Evolutionary conservation across 2,329 filamentous ascomycete species (phyloP).

Genomic region (Chrysoporthe austroafricana): DNA sequence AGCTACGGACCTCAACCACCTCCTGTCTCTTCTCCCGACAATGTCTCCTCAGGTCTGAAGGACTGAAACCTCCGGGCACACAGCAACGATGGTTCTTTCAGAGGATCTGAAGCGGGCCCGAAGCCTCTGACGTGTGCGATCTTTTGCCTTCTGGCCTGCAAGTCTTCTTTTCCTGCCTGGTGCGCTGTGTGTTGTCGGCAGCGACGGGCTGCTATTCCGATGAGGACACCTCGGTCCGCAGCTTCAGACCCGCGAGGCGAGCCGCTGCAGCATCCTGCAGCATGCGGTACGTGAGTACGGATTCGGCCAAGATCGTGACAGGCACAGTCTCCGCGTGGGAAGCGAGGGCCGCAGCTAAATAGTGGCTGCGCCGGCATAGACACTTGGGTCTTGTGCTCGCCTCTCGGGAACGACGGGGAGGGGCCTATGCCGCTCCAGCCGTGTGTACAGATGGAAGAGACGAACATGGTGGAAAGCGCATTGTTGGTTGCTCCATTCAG

Average conservation of each 20-base stretch:
- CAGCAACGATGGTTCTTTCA: background rate
- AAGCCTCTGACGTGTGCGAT: background rate
- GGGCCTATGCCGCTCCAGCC: background rate
- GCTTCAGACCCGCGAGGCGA: background rate
- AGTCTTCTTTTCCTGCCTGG: background rate
- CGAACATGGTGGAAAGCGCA: background rate
- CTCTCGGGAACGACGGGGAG: background rate
- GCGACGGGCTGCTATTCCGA: conserved; percentile 4
- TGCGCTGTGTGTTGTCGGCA: background rate
- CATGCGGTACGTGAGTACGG: background rate
- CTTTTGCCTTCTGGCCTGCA: background rate
- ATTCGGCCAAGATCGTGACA: background rate
- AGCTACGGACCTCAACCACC: background rate
- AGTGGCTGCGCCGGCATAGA: background rate
- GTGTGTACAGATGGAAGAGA: background rate
- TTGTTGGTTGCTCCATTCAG: background rate
- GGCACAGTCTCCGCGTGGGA: background rate
- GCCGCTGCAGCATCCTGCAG: background rate
- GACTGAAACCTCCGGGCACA: background rate
- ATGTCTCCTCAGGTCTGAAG: background rate
- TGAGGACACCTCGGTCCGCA: background rate
- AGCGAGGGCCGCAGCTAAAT: background rate
- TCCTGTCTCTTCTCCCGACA: background rate
- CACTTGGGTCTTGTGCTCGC: background rate
- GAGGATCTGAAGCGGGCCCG: background rate